A percentile compares a stretch with the other conserved stretches of the same genome.
These are phyloP conservation scores for Pterocarpus macrocarpus DNA, from an alignment of 306 rosid species.

Conservation along the genomic window DNA sequence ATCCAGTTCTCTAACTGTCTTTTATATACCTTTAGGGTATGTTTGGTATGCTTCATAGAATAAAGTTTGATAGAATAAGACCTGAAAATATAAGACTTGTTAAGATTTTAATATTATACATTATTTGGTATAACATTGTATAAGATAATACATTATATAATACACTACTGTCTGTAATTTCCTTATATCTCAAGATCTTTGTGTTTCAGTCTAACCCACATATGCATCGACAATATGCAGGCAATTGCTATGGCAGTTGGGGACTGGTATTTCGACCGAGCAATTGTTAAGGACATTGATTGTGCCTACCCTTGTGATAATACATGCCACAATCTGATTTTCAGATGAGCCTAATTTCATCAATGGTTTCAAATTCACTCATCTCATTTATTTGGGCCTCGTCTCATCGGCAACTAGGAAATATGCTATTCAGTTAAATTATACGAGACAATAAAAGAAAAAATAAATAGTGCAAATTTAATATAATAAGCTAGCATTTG, in stretches of 20 bases:
- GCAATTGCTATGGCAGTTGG: constrained; percentile 87
- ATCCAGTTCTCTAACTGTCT: not conserved
- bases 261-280: constrained; percentile 89
- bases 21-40: not conserved
- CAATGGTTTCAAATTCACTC: constrained; percentile 23
- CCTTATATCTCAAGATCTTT: constrained; percentile 11
- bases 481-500: constrained; percentile 48
- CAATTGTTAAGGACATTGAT: constrained; percentile 66
- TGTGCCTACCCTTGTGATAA: constrained; percentile 94
- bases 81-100: too few relatives aligned
- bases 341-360: constrained; percentile 51
- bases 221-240: constrained; percentile 59
- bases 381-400: constrained; percentile 5
- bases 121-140: too few relatives aligned
- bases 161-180: not conserved
- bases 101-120: too few relatives aligned
- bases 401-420: constrained; percentile 27
- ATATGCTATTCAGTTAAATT: constrained; percentile 45
- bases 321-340: constrained; percentile 87
- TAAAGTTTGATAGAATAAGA: too few relatives aligned
- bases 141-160: too few relatives aligned
- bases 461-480: constrained; percentile 47
- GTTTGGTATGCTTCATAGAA: too few relatives aligned
- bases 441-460: constrained; percentile 51
- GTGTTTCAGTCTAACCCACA: constrained; percentile 43